Base-by-base conservation (phyloP, 179 eudicot species). In the Carnegiea gigantea region DNA sequence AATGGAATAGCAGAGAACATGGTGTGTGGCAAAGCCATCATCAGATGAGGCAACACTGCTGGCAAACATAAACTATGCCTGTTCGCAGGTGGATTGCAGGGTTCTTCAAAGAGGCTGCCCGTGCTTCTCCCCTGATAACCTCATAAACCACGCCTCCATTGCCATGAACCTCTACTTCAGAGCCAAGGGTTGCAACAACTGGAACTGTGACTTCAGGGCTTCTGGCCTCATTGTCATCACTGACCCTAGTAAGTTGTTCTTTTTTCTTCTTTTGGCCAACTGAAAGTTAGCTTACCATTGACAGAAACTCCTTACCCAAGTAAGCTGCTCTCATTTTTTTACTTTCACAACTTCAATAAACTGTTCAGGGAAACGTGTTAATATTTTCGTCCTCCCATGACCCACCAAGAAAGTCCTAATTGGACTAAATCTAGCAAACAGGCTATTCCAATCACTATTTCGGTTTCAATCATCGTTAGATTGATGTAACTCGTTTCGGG, bases 1-100 rank as follows among this genome's bases (percentile, higher is more conserved):
- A 51, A 17, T 51, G 44, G 9, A 51, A 51, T 51, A 12, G 86
- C 93, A 92, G 97, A 89, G 76, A 84, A 93, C 91, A 49, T 95
- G 98, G 98, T 95, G 98, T 51, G 88, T 95, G 82, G 96, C 98
- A 4, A 95, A 93, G 84, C 98, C 97, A 64, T 90, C 93, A 60
- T 84, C 94, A 48, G 85, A 87, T 18, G 67, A 80, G 36, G 85
- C 83, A 7, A 84, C 87, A 11, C 84, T 95, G 24, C 1, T 74
- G 33, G 85, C 44, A 3, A 95, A 95, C 84, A 82, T 95, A 24
- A 79, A 95, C 20, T 95, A 85, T 49, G 97, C 92, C 0, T 95
- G 98, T 77, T 86, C 93, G 0, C 80, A 92, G 10, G 96, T 93
- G 36, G 93, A 95, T 65, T 95, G 98, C 83, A 84, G 82, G 38